Base-by-base conservation (phyloP, 2,329 filamentous ascomycete species). In the Xylaria sp. region DNA sequence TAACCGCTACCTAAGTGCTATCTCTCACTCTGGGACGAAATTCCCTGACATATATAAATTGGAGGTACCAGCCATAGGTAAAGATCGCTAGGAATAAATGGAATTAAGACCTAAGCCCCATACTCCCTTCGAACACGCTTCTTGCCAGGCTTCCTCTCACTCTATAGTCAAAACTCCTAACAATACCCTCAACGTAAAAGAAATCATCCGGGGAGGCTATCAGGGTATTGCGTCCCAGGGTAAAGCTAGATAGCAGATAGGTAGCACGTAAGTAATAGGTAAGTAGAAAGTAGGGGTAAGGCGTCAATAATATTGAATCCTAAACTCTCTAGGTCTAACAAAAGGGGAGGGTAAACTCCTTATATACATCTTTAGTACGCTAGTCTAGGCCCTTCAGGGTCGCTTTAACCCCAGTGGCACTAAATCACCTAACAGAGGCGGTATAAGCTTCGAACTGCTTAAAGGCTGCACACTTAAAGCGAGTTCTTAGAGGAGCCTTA, bases 11-110 rank as follows among this genome's bases (percentile, higher is more conserved):
- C 25, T 60, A 60, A 50, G 42, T 60, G 57, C 42, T 58, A 44
- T 58, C 35, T 58, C 54, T 58, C 54, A 58, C 54, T 58, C 35
- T 42, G 35, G n/a, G 54, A 58, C 54, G 54, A 44, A 58, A 44
- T 58, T 44, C 54, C 37, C 54, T 58, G 37, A 27, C 9, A 58
- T 58, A 42, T 58, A 58, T 58, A 58, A 58, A 58, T 58, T 29
- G 37, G 37, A 58, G 37, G 54, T 58, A 44, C 35, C 54, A 58
- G 37, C 54, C 35, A 44, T 58, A 58, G 54, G n/a, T 58, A 44
- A 16, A 58, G 54, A 58, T 58, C 23, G 21, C 54, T 58, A 44
- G 35, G 54, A 58, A 58, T 58, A 18, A 58, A 58, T 58, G 37
- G 54, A 44, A 58, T 58, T 58, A 21, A 58, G 35, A 29, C 54